Conservation (phyloP, 1,284 basidiomycete genomes). For the Neolentinus lepideus region DNA sequence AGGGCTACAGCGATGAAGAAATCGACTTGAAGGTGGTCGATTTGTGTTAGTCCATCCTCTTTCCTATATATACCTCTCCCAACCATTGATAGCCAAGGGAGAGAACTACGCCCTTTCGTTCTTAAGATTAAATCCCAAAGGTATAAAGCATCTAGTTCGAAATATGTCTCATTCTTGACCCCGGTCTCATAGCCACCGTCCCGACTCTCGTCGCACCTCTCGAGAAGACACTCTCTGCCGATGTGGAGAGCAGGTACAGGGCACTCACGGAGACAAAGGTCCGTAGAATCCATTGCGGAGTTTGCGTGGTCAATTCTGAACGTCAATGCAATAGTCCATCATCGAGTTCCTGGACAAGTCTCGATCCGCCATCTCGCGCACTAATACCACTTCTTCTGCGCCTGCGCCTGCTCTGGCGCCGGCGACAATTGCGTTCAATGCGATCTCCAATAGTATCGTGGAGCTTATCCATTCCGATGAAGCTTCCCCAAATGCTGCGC, state of each 20-base stretch:
- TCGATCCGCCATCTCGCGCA: slow-evolving; percentile 57
- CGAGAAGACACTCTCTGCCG: slow-evolving; percentile 61
- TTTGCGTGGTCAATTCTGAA: slow-evolving; percentile 5
- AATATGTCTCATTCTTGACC: not conserved
- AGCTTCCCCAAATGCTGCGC: slow-evolving; percentile 44
- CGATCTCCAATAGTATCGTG: slow-evolving; percentile 54
- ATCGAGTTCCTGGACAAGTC: slow-evolving; percentile 81
- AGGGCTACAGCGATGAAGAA: slow-evolving; percentile 68
- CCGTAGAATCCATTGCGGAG: slow-evolving; percentile 11
- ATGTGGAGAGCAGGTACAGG: slow-evolving; percentile 76
- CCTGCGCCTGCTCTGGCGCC: slow-evolving; percentile 77
- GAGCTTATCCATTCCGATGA: slow-evolving; percentile 53
- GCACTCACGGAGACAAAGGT: slow-evolving; percentile 75
- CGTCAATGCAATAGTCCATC: slow-evolving; percentile 44
- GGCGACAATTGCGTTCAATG: slow-evolving; percentile 69
- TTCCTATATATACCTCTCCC: not conserved
- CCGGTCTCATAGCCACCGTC: slow-evolving; percentile 51
- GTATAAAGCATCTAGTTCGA: slow-evolving; percentile 23
- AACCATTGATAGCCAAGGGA: slow-evolving; percentile 41
- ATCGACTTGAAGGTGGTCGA: slow-evolving; percentile 57
- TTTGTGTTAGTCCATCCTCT: slow-evolving; percentile 34
- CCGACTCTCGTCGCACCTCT: slow-evolving; percentile 82
- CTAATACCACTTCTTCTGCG: slow-evolving; percentile 57
- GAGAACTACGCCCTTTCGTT: slow-evolving; percentile 62
- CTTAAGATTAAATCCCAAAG: slow-evolving; percentile 73